These are phyloP conservation scores for Fusarium miscanthi DNA, from an alignment of 2,329 filamentous ascomycete species.

Conservation along the genomic window DNA sequence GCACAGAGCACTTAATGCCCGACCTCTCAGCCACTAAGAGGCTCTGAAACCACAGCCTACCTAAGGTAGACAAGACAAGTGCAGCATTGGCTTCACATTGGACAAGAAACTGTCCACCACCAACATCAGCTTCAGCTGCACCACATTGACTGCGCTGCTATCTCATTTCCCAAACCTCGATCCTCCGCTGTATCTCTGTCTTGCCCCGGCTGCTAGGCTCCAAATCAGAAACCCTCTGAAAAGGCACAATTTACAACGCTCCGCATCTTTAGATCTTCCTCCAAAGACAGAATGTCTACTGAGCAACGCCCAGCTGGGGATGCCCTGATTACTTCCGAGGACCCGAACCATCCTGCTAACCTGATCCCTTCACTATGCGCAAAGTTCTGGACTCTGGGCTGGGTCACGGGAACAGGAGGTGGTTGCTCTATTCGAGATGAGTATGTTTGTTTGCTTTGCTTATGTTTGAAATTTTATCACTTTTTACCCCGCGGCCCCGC, in stretches of 20 bases:
- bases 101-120: slow-evolving; percentile 27
- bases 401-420: slow-evolving; percentile 90
- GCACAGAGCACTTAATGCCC: slow-evolving; percentile 15
- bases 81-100: slow-evolving; percentile 22
- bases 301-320: slow-evolving; percentile 33
- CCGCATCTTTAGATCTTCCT: not conserved
- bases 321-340: slow-evolving; percentile 66
- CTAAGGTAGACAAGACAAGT: slow-evolving; percentile 18
- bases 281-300: slow-evolving; percentile 32
- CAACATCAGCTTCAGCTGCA: not conserved
- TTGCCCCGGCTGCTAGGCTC: slow-evolving; percentile 27
- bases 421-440: slow-evolving; percentile 79
- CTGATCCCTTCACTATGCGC: slow-evolving; percentile 92
- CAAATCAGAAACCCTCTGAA: slow-evolving; percentile 5
- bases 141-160: slow-evolving; percentile 6
- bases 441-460: slow-evolving; percentile 56
- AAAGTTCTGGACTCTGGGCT: slow-evolving; percentile 95
- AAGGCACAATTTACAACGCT: not conserved
- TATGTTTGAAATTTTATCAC: slow-evolving; percentile 15
- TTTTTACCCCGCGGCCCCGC: slow-evolving; percentile 29
- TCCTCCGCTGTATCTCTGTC: slow-evolving; percentile 14
- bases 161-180: slow-evolving; percentile 30
- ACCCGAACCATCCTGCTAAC: slow-evolving; percentile 92
- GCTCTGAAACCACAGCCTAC: slow-evolving; percentile 23
- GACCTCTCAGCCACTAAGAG: slow-evolving; percentile 18